Evolutionary conservation across 1,139 yeast genomes (phyloP), one percentile per base, ranked within the genome.

Genomic region (Fermentozyma sake): DNA sequence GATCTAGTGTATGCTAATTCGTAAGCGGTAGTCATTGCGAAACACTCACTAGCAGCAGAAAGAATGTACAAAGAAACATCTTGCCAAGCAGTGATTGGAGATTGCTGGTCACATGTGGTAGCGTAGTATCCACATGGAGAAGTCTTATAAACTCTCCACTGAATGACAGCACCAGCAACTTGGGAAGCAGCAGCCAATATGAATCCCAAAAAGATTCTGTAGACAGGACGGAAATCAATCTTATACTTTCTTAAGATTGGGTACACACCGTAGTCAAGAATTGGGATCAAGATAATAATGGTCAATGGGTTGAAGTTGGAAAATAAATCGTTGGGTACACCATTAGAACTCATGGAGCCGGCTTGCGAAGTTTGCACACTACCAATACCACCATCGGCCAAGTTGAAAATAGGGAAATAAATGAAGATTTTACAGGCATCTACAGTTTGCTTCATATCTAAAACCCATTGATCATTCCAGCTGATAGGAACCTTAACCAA

Each of bases 1-100:
- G 86, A 71, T 50, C 80, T 68, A 2, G 83, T 69, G 51, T 78
- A 80, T 7, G 87, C 86, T 43, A 78, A 63, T 52, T 79, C 86
- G 44, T 78, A 76, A 32, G 76, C 82, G 11, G 86, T 76, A 29
- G 77, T 72, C 35, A 61, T 74, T 18, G 83, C 79, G 44, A 79
- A 78, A 58, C 83, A 77, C 55, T 79, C 87, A 34, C 82, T 75
- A 14, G 72, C 61, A 19, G 86, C 85, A 31, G 75, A 72, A 27
- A 76, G 51, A 23, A 71, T 61, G 46, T 70, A 79, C 35, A 72
- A 57, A 14, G 63, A 49, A 16, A 66, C 58, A 34, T 72, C 78
- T 32, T 59, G 58, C 80, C 80, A 74, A n/a, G 76, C 78, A 23
- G 69, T 52, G 18, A 76, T 52, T 16, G 78, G 76, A 14, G 79